Evolutionary conservation across 2,329 filamentous ascomycete genomes (phyloP), one percentile per base, ranked within the genome.

Genomic region (Colletotrichum destructivum): DNA sequence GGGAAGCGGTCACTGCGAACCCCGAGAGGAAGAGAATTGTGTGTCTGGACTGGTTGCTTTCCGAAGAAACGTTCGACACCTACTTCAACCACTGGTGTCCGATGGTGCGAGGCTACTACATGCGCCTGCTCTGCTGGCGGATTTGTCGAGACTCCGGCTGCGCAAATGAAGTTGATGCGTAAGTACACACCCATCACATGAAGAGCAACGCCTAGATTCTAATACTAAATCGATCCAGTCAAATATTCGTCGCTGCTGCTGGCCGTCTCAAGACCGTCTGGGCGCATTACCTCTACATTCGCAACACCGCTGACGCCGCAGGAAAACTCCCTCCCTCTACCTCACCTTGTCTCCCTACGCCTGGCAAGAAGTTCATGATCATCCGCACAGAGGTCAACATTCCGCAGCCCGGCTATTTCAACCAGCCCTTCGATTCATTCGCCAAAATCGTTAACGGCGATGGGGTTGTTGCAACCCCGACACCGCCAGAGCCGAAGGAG

Each of bases 81-180:
- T 91, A 94, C 73, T 98, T 98, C 83, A 96, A 93, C 78, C 94
- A 98, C 78, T 98, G 95, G 95, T 97, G 94, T 78, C 94, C 95
- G 0, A 97, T 98, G 95, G 94, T 98, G 26, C 90, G 95, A 72
- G 93, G 94, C 16, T 98, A 98, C 81, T 98, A 92, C 79, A 96
- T 97, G 89, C 93, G 95, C 57, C 84, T 98, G 61, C 82, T 98
- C 26, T 97, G 94, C 82, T 98, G 95, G 95, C 90, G 95, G 71
- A 85, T 98, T 59, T 96, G 93, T 74, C 88, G 95, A 74, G 93
- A 93, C 77, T 89, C 91, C 63, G 94, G 92, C 18, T 89, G 88
- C 57, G 85, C 89, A 26, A 89, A 89, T 55, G 87, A 90, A 38
- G 80, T 89, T 51, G 93, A 96, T 78, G 81, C 87, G 91, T 94